A percentile compares a stretch with the other conserved stretches of the same genome.
Conservation (phyloP, 345 rosid genomes). For the Cardamine resedifolia region DNA sequence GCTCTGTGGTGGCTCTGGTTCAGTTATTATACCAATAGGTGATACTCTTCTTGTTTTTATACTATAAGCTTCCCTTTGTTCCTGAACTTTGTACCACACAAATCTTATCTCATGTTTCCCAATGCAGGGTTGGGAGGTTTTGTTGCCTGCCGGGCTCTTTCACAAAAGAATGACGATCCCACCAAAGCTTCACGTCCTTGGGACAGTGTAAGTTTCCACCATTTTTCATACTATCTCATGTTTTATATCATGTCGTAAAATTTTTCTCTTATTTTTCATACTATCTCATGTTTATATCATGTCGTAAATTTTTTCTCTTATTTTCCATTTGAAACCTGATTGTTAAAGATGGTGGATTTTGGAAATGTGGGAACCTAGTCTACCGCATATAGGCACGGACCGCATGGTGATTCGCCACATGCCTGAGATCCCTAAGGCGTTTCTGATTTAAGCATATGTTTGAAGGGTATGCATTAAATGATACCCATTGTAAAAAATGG, state of each 20-base stretch:
- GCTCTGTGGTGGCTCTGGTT: constrained; percentile 97
- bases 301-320: not conserved
- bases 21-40: constrained; percentile 88
- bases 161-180: constrained; percentile 83
- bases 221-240: not conserved
- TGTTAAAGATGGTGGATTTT: constrained; percentile 2
- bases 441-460: not conserved
- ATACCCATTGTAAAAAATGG: not conserved
- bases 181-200: constrained; percentile 96
- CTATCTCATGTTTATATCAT: no score
- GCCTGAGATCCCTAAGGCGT: not conserved
- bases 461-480: constrained; percentile 5
- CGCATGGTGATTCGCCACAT: not conserved
- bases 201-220: constrained; percentile 60
- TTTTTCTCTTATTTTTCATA: no score
- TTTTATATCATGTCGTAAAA: not conserved
- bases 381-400: not conserved
- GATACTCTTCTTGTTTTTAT: constrained; percentile 28
- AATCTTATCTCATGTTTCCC: constrained; percentile 24
- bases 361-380: not conserved
- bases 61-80: not conserved
- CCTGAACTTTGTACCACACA: not conserved
- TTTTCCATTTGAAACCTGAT: not conserved
- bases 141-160: constrained; percentile 85
- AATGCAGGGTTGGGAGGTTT: constrained; percentile 91